phyloP scores from a whole-genome alignment of 768 basidiomycete species.

The Leccinum boreale region DNA sequence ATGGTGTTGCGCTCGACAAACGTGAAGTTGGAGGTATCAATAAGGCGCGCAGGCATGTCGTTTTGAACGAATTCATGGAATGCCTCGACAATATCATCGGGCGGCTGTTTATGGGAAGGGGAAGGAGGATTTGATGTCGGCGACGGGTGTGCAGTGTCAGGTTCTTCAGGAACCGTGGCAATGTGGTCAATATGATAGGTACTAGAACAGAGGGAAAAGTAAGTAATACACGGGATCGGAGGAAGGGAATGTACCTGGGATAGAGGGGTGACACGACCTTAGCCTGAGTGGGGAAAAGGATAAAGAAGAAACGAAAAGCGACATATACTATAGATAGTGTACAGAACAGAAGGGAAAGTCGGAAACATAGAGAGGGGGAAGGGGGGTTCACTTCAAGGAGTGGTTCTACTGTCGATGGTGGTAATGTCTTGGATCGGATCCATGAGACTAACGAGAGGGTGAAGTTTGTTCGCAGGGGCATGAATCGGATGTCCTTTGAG shows the following conservation, averaged over 20 bases:
- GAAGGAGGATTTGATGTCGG: not conserved
- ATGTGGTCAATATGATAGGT: not conserved
- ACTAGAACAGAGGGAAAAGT: not conserved
- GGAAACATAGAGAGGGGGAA: not conserved
- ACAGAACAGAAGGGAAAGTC: not conserved
- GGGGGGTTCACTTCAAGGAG: not conserved
- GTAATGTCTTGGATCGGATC: not conserved
- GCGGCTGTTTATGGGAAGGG: not conserved
- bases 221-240: not conserved
- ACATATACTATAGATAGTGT: too few species aligned
- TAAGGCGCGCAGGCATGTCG: constrained; percentile 25
- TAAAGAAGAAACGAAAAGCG: not conserved
- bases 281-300: not conserved
- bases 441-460: not conserved
- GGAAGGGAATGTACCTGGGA: not conserved
- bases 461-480: not conserved
- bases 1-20: constrained; percentile 23
- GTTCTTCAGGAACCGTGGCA: not conserved
- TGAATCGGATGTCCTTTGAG: not conserved
- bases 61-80: constrained; percentile 24
- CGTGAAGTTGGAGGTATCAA: constrained; percentile 19
- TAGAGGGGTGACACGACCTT: not conserved
- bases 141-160: not conserved
- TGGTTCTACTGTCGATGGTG: not conserved
- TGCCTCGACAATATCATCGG: constrained; percentile 2